Evolutionary conservation across 2,329 filamentous ascomycete genomes (phyloP).

Genomic region (Sporothrix euskadiensis): DNA sequence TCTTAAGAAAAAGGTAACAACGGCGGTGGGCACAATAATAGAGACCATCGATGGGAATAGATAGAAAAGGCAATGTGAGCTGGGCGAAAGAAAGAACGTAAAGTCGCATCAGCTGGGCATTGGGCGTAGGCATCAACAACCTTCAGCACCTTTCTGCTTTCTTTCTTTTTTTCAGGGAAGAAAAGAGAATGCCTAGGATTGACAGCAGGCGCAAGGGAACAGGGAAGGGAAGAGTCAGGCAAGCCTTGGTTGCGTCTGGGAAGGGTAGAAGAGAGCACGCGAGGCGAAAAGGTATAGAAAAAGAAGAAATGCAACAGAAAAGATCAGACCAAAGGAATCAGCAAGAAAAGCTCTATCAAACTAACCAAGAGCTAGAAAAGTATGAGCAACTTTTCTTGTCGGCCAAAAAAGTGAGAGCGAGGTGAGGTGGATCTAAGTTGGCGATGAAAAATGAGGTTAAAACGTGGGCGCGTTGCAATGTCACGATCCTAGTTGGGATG

Average conservation of each 20-base stretch:
- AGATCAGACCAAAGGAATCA: not conserved
- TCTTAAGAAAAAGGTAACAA: not conserved
- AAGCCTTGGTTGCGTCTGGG: constrained; percentile 18
- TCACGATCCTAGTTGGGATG: not conserved
- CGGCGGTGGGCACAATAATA: not conserved
- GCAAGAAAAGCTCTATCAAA: not conserved
- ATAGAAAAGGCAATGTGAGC: not conserved
- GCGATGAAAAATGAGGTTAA: not conserved
- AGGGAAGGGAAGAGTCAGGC: constrained; percentile 19
- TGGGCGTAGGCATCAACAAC: not conserved
- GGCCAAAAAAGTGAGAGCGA: constrained; percentile 3
- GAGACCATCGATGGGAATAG: not conserved
- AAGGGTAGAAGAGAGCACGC: not conserved
- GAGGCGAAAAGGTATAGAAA: not conserved
- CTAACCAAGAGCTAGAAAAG: no score
- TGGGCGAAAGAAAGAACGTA: no score
- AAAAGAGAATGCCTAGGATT: not conserved
- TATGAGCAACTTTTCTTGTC: no score
- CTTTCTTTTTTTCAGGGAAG: not conserved
- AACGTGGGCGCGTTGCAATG: not conserved
- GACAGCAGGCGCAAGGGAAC: constrained; percentile 12
- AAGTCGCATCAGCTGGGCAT: not conserved
- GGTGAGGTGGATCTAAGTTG: not conserved
- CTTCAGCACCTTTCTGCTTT: not conserved
- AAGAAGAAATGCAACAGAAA: not conserved